Conservation (phyloP, 495 filamentous ascomycete genomes). For the Xylaria intraflava region DNA sequence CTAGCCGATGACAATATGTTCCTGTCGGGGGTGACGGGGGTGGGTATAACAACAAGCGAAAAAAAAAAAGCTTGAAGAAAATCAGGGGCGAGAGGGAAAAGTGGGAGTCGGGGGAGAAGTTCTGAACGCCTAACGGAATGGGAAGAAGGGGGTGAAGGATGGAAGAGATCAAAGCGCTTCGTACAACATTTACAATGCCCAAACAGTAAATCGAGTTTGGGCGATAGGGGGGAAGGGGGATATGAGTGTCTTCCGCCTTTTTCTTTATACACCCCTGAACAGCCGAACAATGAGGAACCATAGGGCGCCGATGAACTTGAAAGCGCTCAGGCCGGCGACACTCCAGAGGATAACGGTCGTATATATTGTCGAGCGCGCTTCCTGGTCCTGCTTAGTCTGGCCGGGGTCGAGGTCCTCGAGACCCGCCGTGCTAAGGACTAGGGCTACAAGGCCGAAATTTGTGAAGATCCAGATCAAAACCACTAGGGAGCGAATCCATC, state of each 20-base stretch:
- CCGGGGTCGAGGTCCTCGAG: conserved; percentile 56
- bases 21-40: too few relatives aligned
- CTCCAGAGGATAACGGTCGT: conserved; percentile 87
- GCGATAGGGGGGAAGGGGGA: too few relatives aligned
- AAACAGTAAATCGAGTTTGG: too few relatives aligned
- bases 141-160: too few relatives aligned
- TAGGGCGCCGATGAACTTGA: conserved; percentile 84
- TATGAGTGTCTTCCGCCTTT: background rate
- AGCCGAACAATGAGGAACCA: conserved; percentile 95
- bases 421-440: conserved; percentile 82
- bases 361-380: conserved; percentile 63
- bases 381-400: conserved; percentile 38
- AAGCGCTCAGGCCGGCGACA: conserved; percentile 77
- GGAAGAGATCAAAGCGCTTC: too few relatives aligned
- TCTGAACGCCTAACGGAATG: too few relatives aligned
- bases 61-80: too few relatives aligned
- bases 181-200: too few relatives aligned
- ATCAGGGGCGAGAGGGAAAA: too few relatives aligned
- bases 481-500: conserved; percentile 84
- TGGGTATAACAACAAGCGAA: too few relatives aligned
- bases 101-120: too few relatives aligned
- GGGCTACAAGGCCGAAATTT: conserved; percentile 82
- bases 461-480: conserved; percentile 95
- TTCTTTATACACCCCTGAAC: conserved; percentile 60
- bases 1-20: too few relatives aligned